A percentile compares a stretch with the other conserved stretches of the same genome.
phyloP scores from a whole-genome alignment of 2,329 filamentous ascomycete species.

The Aspergillus sergii region DNA sequence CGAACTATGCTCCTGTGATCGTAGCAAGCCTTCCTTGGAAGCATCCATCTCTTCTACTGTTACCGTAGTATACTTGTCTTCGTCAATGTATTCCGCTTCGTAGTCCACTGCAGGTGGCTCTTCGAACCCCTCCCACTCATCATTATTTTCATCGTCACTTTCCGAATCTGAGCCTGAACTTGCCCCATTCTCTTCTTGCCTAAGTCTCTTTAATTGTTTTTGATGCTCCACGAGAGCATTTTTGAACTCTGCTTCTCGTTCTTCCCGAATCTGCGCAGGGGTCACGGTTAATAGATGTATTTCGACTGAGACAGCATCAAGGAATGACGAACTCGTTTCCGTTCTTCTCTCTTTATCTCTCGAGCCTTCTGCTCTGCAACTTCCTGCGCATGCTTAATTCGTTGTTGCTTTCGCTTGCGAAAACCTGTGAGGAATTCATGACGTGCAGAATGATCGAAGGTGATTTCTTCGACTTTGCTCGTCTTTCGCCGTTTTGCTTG shows the following conservation, averaged over 20 bases:
- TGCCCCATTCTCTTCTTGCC: slow-evolving; percentile 41
- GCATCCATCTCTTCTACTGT: slow-evolving; percentile 88
- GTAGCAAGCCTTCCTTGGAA: slow-evolving; percentile 71
- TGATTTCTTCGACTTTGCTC: slow-evolving; percentile 73
- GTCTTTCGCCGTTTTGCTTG: slow-evolving; percentile 69
- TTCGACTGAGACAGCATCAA: neutral
- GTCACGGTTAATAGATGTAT: neutral
- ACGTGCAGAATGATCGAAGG: slow-evolving; percentile 78
- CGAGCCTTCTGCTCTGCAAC: slow-evolving; percentile 74
- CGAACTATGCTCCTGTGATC: slow-evolving; percentile 44
- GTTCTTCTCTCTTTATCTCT: slow-evolving; percentile 72
- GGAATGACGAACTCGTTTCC: slow-evolving; percentile 69
- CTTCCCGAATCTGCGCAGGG: slow-evolving; percentile 71
- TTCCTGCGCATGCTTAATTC: slow-evolving; percentile 83
- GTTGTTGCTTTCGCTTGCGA: slow-evolving; percentile 88
- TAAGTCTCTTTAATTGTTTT: slow-evolving; percentile 64
- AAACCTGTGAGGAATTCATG: slow-evolving; percentile 92
- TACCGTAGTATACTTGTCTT: slow-evolving; percentile 93
- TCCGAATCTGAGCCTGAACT: slow-evolving; percentile 28
- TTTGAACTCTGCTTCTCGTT: slow-evolving; percentile 78
- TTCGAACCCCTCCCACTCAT: slow-evolving; percentile 68
- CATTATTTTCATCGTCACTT: slow-evolving; percentile 44
- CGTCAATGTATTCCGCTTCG: slow-evolving; percentile 93
- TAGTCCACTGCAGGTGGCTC: slow-evolving; percentile 65
- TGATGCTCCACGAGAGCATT: slow-evolving; percentile 79